Conservation (phyloP, 192 early-diverging fungal genomes). For the Cetraspora pellucida region DNA sequence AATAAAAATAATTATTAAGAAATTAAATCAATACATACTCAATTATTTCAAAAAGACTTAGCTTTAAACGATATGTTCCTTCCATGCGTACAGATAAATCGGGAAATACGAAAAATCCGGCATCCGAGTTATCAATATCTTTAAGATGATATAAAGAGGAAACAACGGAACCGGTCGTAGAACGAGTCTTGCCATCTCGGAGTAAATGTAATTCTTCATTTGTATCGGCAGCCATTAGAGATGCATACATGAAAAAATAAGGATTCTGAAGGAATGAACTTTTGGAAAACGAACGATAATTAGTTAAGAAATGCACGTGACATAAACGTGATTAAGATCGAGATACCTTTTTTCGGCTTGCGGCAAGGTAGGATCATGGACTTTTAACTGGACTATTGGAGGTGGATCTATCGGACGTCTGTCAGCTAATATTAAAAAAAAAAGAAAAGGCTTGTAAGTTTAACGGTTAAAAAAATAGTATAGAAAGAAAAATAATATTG, state of each 20-base stretch:
- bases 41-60: constrained; percentile 92
- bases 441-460: not conserved
- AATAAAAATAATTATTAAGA: not conserved
- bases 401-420: constrained; percentile 81
- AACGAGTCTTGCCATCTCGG: constrained; percentile 81
- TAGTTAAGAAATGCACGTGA: not conserved
- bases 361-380: constrained; percentile 28
- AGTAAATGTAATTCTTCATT: constrained; percentile 87
- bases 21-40: constrained; percentile 49
- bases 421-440: constrained; percentile 54
- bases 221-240: constrained; percentile 79
- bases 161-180: constrained; percentile 91
- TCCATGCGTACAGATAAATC: constrained; percentile 95
- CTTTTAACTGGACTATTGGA: constrained; percentile 65
- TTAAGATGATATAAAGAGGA: constrained; percentile 89
- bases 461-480: not conserved
- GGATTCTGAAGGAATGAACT: constrained; percentile 73
- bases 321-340: not conserved
- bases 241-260: constrained; percentile 97
- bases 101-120: constrained; percentile 97
- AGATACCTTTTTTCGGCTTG: constrained; percentile 31
- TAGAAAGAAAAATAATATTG: too few relatives aligned
- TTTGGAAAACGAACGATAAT: too few relatives aligned
- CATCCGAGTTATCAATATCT: constrained; percentile 83
- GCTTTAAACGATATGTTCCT: constrained; percentile 80